These are phyloP conservation scores for Leptomonas pyrrhocoris DNA, from an alignment of 208 protist species.

Conservation along the genomic window DNA sequence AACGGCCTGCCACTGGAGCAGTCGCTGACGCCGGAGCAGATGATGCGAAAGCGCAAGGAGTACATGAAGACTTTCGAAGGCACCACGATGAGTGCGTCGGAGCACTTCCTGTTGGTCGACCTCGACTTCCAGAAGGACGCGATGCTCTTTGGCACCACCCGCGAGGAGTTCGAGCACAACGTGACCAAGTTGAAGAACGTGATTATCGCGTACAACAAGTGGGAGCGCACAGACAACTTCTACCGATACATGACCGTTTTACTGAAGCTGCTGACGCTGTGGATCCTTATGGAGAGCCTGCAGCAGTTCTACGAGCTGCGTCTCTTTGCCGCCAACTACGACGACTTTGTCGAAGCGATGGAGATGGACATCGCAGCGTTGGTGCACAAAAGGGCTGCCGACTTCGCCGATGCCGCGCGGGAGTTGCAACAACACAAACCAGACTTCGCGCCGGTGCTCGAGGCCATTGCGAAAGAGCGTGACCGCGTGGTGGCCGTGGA, in stretches of 20 bases:
- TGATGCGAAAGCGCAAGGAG: conserved; percentile 67
- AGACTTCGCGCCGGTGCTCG: conserved; percentile 64
- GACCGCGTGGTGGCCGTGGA: conserved; percentile 27
- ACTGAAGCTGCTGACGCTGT: conserved; percentile 69
- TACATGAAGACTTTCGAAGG: conserved; percentile 88
- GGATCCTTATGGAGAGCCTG: conserved; percentile 75
- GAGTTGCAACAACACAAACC: conserved; percentile 54
- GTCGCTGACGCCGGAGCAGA: conserved; percentile 57
- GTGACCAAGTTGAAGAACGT: conserved; percentile 81
- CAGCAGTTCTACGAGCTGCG: conserved; percentile 84
- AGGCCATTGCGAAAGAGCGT: conserved; percentile 54
- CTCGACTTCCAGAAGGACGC: conserved; percentile 89
- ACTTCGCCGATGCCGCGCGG: conserved; percentile 45
- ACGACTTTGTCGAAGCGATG: conserved; percentile 71
- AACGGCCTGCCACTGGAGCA: conserved; percentile 78
- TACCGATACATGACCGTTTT: conserved; percentile 81
- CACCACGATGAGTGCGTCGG: conserved; percentile 71
- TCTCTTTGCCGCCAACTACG: conserved; percentile 68
- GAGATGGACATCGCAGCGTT: conserved; percentile 59
- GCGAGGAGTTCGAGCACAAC: conserved; percentile 85
- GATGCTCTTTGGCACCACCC: conserved; percentile 78
- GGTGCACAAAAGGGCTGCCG: conserved; percentile 29
- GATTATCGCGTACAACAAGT: conserved; percentile 78
- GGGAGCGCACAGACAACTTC: conserved; percentile 87
- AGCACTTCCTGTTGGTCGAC: conserved; percentile 90